Percentiles rank a stretch among this genome's conserved stretches.
These are phyloP conservation scores for Hygrophorus pudorinus DNA, from an alignment of 768 basidiomycete species.

Conservation along the genomic window DNA sequence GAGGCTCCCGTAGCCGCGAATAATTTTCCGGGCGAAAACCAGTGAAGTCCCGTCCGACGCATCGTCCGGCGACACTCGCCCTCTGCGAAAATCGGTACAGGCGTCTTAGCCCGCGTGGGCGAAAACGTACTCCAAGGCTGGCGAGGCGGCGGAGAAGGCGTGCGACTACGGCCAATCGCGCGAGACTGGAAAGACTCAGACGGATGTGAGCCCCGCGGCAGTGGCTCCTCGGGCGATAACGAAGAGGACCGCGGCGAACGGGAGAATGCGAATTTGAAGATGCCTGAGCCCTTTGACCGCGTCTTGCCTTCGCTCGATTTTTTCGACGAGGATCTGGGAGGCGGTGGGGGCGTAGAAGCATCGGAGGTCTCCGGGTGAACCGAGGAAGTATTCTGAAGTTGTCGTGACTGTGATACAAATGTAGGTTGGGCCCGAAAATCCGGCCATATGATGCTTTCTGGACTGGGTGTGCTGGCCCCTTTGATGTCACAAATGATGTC, in stretches of 20 bases:
- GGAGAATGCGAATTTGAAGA: constrained; percentile 37
- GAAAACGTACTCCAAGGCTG: constrained; percentile 5
- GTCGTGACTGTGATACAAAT: constrained; percentile 23
- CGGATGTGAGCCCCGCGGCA: no score
- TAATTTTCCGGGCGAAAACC: constrained; percentile 46
- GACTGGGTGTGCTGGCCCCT: constrained; percentile 25
- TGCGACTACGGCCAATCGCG: constrained; percentile 19
- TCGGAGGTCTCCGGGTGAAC: constrained; percentile 32
- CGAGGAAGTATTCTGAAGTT: constrained; percentile 36
- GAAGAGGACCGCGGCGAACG: constrained; percentile 39
- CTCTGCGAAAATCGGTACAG: constrained; percentile 18
- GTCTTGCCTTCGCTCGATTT: constrained; percentile 13
- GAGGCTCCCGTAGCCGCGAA: constrained; percentile 33
- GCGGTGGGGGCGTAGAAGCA: constrained; percentile 28
- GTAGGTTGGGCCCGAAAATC: constrained; percentile 21
- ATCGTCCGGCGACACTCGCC: constrained; percentile 22
- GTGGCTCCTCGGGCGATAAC: constrained; percentile 28
- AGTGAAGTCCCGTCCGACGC: constrained; percentile 32
- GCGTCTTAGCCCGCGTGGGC: constrained; percentile 20
- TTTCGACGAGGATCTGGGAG: constrained; percentile 15
- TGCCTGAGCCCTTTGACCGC: constrained; percentile 22
- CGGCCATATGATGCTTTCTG: constrained; percentile 22
- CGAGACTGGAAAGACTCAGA: constrained; percentile 19
- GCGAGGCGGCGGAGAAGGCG: constrained; percentile 20
- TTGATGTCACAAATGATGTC: constrained; percentile 22